Evolutionary conservation across 805 yeast genomes (phyloP).

Genomic region (Kodamaea leandrae): DNA sequence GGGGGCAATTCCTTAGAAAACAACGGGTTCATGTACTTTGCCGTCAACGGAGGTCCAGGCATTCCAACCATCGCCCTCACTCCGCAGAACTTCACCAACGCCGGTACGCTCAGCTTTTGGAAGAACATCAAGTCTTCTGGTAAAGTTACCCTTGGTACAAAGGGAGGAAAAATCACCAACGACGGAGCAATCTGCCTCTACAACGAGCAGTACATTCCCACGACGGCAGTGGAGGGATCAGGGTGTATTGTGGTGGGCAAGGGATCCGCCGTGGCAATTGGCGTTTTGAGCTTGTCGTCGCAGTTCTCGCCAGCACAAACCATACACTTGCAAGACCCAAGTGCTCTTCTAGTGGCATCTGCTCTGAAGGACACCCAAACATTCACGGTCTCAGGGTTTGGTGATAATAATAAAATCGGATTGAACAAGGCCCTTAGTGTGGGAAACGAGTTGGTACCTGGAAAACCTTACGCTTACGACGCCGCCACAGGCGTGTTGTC

Average conservation of each 20-base stretch:
- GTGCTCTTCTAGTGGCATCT: slow-evolving; percentile 11
- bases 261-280: slow-evolving; percentile 10
- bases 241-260: slow-evolving; percentile 25
- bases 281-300: slow-evolving; percentile 6
- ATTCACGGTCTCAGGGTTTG: slow-evolving; percentile 25
- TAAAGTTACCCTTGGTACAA: neutral
- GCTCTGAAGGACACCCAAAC: slow-evolving; percentile 18
- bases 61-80: slow-evolving; percentile 10
- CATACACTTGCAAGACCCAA: slow-evolving; percentile 7
- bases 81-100: slow-evolving; percentile 12
- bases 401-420: slow-evolving; percentile 26
- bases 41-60: slow-evolving; percentile 10
- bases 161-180: slow-evolving; percentile 3
- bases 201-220: slow-evolving; percentile 20
- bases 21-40: slow-evolving; percentile 11
- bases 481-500: slow-evolving; percentile 20
- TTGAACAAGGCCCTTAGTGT: neutral
- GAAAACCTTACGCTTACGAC: slow-evolving; percentile 3
- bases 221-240: slow-evolving; percentile 19
- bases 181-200: slow-evolving; percentile 21
- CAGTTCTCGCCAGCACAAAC: slow-evolving; percentile 8
- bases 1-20: slow-evolving; percentile 9
- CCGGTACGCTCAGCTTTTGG: slow-evolving; percentile 20
- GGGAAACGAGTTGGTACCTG: neutral
- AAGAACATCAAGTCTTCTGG: slow-evolving; percentile 10